Base-by-base conservation (phyloP, 2,329 filamentous ascomycete genomes). In the Cytospora piceicola region DNA sequence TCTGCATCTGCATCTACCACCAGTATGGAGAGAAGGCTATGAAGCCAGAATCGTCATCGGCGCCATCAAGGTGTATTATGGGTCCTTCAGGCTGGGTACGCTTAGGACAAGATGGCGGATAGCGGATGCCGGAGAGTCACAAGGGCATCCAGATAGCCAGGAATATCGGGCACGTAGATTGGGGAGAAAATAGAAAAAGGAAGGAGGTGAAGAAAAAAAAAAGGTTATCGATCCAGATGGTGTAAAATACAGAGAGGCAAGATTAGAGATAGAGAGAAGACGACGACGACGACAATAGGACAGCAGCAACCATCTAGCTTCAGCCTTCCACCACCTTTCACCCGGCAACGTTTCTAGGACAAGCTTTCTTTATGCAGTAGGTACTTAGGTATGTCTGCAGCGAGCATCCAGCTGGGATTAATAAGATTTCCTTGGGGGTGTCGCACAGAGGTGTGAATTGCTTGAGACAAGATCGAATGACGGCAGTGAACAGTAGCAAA, bases 11-110 rank as follows among this genome's bases (percentile, higher is more conserved):
- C 56, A 32, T 22, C 62, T 42, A 42, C 27, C 57, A 36, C 57
- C 29, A 24, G 29, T 24, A 32, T 39, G 55, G 53, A 24, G 59
- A 62, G 39, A 51, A 46, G 63, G 59, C 59, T 68, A 68, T 55
- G 52, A 56, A 66, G 66, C 57, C 66, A 55, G 52, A 39, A 22
- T 61, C 55, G 58, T 58, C 66, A 67, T 46, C 42, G 55, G 39
- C 59, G 63, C 66, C 66, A 68, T 66, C 66, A 68, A 68, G 63
- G 57, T 61, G 52, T 63, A 39, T 11, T 63, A 39, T 11, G 32
- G 34, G 51, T 54, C 42, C 64, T 22, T 32, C 42, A 36, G 61
- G 46, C 32, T 58, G 54, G 55, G 52, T 32, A 53, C 32, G 14
- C n/a, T 34, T 34, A 34, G 61, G 39, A 56, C 51, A 54, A 39